phyloP scores from a whole-genome alignment of 1,284 basidiomycete species.

The Anthracocystis setariae region DNA sequence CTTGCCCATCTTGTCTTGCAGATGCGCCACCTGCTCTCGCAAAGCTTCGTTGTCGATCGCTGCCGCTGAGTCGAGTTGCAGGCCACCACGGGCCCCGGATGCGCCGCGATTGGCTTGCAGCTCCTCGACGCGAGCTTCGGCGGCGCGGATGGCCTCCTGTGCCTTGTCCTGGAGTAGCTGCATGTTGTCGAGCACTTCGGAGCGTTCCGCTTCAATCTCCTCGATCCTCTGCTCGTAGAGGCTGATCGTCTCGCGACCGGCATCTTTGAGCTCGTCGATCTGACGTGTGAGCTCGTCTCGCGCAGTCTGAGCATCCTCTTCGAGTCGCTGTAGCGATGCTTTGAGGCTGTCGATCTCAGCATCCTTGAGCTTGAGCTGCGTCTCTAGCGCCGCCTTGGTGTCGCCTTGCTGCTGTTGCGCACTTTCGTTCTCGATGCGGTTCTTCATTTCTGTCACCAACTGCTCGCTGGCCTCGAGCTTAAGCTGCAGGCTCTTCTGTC shows the following conservation, averaged over 20 bases:
- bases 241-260: slow-evolving; percentile 76
- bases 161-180: slow-evolving; percentile 72
- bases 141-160: slow-evolving; percentile 80
- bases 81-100: slow-evolving; percentile 13
- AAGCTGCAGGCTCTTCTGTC: slow-evolving; percentile 37
- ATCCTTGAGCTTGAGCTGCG: slow-evolving; percentile 53
- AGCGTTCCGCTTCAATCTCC: slow-evolving; percentile 60
- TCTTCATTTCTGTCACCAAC: slow-evolving; percentile 40
- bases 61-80: slow-evolving; percentile 65
- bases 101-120: slow-evolving; percentile 58
- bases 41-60: slow-evolving; percentile 94
- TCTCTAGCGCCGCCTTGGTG: slow-evolving; percentile 45
- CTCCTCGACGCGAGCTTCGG: slow-evolving; percentile 78
- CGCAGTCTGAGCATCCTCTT: slow-evolving; percentile 55
- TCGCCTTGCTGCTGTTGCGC: slow-evolving; percentile 37
- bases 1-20: slow-evolving; percentile 78
- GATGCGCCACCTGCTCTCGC: slow-evolving; percentile 84
- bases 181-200: slow-evolving; percentile 60
- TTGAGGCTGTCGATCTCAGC: slow-evolving; percentile 56
- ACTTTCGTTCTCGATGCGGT: slow-evolving; percentile 37
- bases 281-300: slow-evolving; percentile 69
- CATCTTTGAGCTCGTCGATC: slow-evolving; percentile 81
- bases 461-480: slow-evolving; percentile 49
- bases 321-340: slow-evolving; percentile 55
- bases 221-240: slow-evolving; percentile 49